These are phyloP conservation scores for Blastobotrys chiropterorum DNA, from an alignment of 805 yeast species.

Conservation along the genomic window DNA sequence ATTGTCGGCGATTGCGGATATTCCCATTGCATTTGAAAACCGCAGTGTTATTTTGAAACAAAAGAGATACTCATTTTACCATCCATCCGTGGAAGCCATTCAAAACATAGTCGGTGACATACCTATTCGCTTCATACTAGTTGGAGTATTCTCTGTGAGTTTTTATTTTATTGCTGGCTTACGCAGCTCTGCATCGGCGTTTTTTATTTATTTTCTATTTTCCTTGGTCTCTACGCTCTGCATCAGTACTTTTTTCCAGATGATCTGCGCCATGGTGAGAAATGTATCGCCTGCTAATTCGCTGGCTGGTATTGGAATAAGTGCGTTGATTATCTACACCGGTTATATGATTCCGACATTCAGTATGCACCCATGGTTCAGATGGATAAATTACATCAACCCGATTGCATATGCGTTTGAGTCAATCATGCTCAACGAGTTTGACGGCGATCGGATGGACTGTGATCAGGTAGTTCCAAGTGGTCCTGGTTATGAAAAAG, in stretches of 20 bases:
- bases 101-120: constrained; percentile 55
- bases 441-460: constrained; percentile 47
- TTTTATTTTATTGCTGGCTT: constrained; percentile 53
- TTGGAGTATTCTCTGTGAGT: constrained; percentile 41
- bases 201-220: constrained; percentile 46
- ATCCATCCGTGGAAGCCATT: constrained; percentile 68
- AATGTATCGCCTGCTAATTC: constrained; percentile 54
- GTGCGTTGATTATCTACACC: constrained; percentile 51
- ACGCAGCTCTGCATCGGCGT: constrained; percentile 44
- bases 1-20: constrained; percentile 53
- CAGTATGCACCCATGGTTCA: constrained; percentile 64
- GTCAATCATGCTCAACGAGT: constrained; percentile 58
- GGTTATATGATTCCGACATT: constrained; percentile 56
- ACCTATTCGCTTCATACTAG: constrained; percentile 50
- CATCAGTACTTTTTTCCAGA: constrained; percentile 47
- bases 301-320: constrained; percentile 51
- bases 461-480: constrained; percentile 53
- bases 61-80: constrained; percentile 62
- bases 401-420: constrained; percentile 59
- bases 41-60: constrained; percentile 65
- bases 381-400: constrained; percentile 55
- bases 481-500: constrained; percentile 46
- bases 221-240: constrained; percentile 39
- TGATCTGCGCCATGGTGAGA: constrained; percentile 46
- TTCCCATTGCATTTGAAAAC: constrained; percentile 40